phyloP scores from a whole-genome alignment of 1,284 basidiomycete genomes.

The Prillingera fragicola region DNA sequence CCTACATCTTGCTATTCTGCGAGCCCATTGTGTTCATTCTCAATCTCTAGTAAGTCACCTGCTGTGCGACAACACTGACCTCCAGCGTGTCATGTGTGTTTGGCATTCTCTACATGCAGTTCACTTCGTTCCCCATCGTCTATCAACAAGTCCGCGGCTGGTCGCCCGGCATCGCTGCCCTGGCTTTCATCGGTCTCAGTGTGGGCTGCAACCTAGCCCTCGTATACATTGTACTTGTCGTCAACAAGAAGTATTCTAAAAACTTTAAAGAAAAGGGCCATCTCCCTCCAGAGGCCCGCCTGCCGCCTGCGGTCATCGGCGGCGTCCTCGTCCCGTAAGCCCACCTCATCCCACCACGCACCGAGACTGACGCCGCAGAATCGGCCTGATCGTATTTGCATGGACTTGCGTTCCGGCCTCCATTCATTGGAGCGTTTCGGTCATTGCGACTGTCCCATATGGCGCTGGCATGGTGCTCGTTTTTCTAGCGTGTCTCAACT shows the following conservation, averaged over 20 bases:
- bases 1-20: constrained; percentile 48
- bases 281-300: constrained; percentile 51
- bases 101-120: constrained; percentile 40
- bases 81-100: constrained; percentile 45
- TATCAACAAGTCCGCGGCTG: constrained; percentile 38
- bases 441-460: constrained; percentile 59
- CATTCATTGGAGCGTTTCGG: constrained; percentile 59
- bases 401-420: constrained; percentile 54
- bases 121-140: constrained; percentile 44
- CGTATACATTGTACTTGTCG: constrained; percentile 51
- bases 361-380: too few species aligned
- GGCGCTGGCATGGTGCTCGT: constrained; percentile 44
- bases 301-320: constrained; percentile 59
- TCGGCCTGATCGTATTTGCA: constrained; percentile 34
- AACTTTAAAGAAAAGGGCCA: constrained; percentile 15
- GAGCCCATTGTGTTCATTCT: constrained; percentile 49
- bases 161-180: constrained; percentile 54
- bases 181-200: constrained; percentile 63
- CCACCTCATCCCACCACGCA: too few species aligned
- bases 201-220: constrained; percentile 56
- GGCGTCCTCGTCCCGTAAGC: constrained; percentile 53
- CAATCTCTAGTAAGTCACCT: constrained; percentile 35
- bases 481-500: constrained; percentile 41
- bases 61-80: constrained; percentile 4
- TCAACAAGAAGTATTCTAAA: constrained; percentile 27